Base-by-base conservation (phyloP, 1,139 yeast species). In the Nadsonia commutata region DNA sequence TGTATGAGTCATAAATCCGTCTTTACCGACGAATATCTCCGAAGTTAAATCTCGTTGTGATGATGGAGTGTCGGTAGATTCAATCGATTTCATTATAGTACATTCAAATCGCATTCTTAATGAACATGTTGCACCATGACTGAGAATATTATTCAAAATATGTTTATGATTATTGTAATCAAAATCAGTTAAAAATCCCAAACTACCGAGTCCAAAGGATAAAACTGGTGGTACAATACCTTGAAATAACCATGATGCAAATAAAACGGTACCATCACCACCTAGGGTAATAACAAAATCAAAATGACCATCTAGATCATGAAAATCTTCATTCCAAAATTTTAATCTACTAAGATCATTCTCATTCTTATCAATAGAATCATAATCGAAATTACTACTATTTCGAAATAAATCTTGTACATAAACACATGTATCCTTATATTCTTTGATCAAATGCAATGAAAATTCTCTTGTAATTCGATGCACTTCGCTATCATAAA, bases 221-320 rank as follows among this genome's bases (percentile, higher is more conserved):
- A 37, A 39, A 3, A 83, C 84, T 1, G 95, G 95, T 2, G 95
- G 95, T 0, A 84, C 94, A 42, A 78, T 76, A 49, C 75, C 64
- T 57, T 84, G 94, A 60, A 84, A 84, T 42, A 84, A 61, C 40
- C 82, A 80, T 1, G 88, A 79, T 1, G 80, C 93, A 56, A 76
- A 82, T 37, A 84, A 63, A 6, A 84, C 94, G 0, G 95, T 84
- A 22, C 95, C 95, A 56, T 84, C 95, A 18, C 95, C 95, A 17
- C 95, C 95, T 4, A 51, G 50, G 16, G 71, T 65, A 36, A 67
- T 54, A 11, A 65, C 67, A 40, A 84, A 64, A 57, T 85, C 95
- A 53, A 65, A 68, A 42, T 58, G 45, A 42, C 69, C 67, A 2
- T 74, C 72, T 42, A 71, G 68, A 39, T 65, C 60, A 5, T 56